Evolutionary conservation across 805 yeast genomes (phyloP), one percentile per base, ranked within the genome.

Genomic region (Candida caryicola): DNA sequence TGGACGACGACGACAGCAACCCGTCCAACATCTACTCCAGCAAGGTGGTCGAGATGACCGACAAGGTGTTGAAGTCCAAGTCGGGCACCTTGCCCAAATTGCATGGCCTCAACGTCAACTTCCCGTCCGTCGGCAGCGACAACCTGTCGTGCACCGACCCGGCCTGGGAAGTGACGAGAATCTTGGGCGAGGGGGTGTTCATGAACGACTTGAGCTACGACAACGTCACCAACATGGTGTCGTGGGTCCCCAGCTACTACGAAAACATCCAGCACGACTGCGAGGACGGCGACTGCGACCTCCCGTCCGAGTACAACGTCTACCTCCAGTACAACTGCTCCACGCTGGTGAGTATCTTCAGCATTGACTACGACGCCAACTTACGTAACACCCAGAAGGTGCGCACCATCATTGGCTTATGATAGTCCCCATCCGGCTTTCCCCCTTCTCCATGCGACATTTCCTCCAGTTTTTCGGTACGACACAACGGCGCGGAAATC

Each of bases 311-410:
- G 27, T 43, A 39, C 21, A 65, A 39, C 19, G 26, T 36, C 9
- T 39, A 34, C 34, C 33, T 39, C 18, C 17, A 32, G 6, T 28
- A 33, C 40, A 43, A 44, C 21, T 77, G 82, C 60, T 54, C 62
- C 43, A 43, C 73, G 16, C 50, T 79, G 4, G 62, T 76, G 42
- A 59, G 75, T 32, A 62, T 66, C n/a, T 75, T 74, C 59, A 60
- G 73, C 21, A 57, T 73, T 47, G 82, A 76, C 51, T 57, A 62
- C 44, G 76, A 69, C 49, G 73, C 74, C 21, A 51, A 47, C 34
- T 21, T 40, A 9, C 41, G 41, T 15, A 47, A 53, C 18, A 44
- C 53, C 26, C 31, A 41, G 15, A 42, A 40, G 34, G 56, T 52
- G n/a, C 17, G 34, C 12, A 31, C 14, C 16, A 5, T 19, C 4